phyloP scores from a whole-genome alignment of 2,329 filamentous ascomycete genomes.

The Cladosporium cucumerinum region DNA sequence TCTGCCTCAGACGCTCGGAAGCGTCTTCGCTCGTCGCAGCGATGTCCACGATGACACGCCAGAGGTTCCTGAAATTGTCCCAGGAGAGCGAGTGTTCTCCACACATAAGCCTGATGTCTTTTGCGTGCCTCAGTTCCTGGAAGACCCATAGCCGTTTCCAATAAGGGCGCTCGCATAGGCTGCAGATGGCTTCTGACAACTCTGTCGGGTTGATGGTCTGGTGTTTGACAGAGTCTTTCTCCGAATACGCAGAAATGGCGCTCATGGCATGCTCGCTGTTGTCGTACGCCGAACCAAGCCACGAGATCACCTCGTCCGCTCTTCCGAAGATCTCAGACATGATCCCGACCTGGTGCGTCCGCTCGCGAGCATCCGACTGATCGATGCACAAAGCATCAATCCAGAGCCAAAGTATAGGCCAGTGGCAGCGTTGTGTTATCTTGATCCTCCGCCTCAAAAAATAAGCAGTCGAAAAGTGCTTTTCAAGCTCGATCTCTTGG shows the following conservation, averaged over 20 bases:
- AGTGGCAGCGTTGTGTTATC: too few relatives aligned
- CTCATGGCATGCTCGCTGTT: not conserved
- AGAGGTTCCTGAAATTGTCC: not conserved
- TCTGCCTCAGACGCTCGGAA: not conserved
- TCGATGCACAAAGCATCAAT: slow-evolving; percentile 21
- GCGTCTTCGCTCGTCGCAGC: not conserved
- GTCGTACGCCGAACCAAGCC: not conserved
- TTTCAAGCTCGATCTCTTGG: too few relatives aligned
- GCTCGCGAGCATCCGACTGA: slow-evolving; percentile 16
- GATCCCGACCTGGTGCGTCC: slow-evolving; percentile 15
- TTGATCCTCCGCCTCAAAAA: too few relatives aligned
- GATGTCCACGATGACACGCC: too few relatives aligned
- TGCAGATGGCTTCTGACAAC: not conserved
- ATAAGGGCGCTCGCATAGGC: not conserved
- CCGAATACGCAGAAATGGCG: too few relatives aligned
- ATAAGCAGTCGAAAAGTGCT: too few relatives aligned
- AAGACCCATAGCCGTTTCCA: not conserved
- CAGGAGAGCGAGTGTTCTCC: not conserved
- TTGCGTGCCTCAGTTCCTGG: not conserved
- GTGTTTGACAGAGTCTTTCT: too few relatives aligned
- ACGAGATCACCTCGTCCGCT: not conserved
- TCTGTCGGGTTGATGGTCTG: too few relatives aligned
- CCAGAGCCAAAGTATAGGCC: slow-evolving; percentile 11
- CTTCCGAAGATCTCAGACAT: slow-evolving; percentile 19
- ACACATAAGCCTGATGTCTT: not conserved